Percentiles rank a stretch among this genome's conserved stretches.
Evolutionary conservation across 371 early-diverging fungal species (phyloP).

Genomic region (Edhazardia aedis): DNA sequence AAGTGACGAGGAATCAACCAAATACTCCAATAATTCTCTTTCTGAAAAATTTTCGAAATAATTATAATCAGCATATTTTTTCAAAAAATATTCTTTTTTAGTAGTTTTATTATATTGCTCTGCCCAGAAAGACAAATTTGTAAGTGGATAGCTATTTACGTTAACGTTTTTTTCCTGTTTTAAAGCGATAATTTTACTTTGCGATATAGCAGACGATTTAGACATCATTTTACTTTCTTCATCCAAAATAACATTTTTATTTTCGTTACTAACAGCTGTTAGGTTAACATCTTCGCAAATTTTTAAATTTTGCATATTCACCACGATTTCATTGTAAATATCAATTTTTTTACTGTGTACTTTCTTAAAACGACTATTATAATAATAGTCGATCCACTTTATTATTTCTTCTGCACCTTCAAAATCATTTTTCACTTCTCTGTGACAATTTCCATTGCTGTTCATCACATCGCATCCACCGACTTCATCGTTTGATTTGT

Average conservation of each 20-base stretch:
- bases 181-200: too few species aligned
- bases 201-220: too few species aligned
- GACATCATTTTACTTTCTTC: not conserved
- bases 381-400: constrained; percentile 54
- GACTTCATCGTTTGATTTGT: constrained; percentile 80
- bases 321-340: too few species aligned
- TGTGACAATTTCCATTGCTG: constrained; percentile 83
- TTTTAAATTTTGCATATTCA: too few species aligned
- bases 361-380: not conserved
- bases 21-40: constrained; percentile 21
- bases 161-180: too few species aligned
- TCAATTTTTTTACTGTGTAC: not conserved
- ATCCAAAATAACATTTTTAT: not conserved
- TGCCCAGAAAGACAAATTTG: too few species aligned
- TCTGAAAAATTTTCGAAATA: constrained; percentile 5
- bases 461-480: constrained; percentile 94
- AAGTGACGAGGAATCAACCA: constrained; percentile 22
- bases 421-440: constrained; percentile 72
- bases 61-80: not conserved
- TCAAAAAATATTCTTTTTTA: too few species aligned
- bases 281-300: too few species aligned
- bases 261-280: not conserved
- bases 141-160: too few species aligned
- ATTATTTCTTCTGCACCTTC: constrained; percentile 69
- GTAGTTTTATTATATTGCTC: not conserved